Evolutionary conservation across 345 rosid genomes (phyloP), one percentile per base, ranked within the genome.

Genomic region (Arabis hirsuta): DNA sequence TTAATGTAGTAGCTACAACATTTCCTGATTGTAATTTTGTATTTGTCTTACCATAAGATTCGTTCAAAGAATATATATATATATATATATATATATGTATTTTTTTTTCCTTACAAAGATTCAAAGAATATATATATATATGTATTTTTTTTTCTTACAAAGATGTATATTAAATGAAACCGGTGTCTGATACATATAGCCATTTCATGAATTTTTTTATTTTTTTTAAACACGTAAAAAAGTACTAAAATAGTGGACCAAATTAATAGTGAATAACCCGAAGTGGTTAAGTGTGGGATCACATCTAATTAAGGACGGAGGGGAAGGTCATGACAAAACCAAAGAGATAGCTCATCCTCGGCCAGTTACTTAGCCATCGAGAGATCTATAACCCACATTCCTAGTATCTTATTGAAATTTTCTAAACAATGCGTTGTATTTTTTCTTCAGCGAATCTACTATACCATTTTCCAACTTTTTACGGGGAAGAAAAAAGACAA

Each of bases 21-120:
- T 20, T 50, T 20, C n/a, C 4, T 31, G 63, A 20, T 44, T 68
- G 34, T 34, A 53, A 53, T 31, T 72, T 53, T 72, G 69, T 62
- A 62, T 46, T 53, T 46, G 12, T 62, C 55, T 52, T 16, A 27
- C 38, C 42, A 43, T 61, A 52, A 32, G 44, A 50, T 53, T 22
- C 19, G 42, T 19, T 2, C 13, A 62, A 31, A 47, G 10, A 60
- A 16, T 3, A 46, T 9, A 3, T 14, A 61, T n/a, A 32, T 2
- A 43, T 62, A 45, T 16, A 29, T 7, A 27, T 46, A 27, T 27
- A 27, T 27, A 3, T 27, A 3, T 27, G 0, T 27, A 3, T 27
- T 27, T 2, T 27, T 27, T 27, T 27, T n/a, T n/a, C n/a, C 24
- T 22, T 22, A 22, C 24, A 22, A 22, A 22, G 24, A 22, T 22